A percentile compares a stretch with the other conserved stretches of the same genome.
Evolutionary conservation across 2,329 filamentous ascomycete species (phyloP).

Genomic region (Triangularia setosa): DNA sequence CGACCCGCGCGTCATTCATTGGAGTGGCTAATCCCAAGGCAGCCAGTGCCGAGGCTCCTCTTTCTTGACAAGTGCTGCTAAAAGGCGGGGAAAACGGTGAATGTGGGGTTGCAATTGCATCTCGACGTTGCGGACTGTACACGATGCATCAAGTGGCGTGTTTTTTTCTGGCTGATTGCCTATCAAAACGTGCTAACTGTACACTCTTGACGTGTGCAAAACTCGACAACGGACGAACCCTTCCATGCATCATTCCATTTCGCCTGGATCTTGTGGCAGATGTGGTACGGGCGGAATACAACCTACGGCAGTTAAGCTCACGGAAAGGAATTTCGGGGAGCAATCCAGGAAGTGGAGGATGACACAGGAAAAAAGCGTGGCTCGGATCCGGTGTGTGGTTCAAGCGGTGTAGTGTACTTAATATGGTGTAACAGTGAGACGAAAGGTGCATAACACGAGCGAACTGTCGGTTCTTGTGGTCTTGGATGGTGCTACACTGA

Average conservation of each 20-base stretch:
- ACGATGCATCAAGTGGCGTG: not conserved
- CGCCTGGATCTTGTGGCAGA: not conserved
- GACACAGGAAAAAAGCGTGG: not conserved
- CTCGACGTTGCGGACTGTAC: not conserved
- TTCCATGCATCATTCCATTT: too few relatives aligned
- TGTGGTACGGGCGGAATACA: not conserved
- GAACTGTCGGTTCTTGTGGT: not conserved
- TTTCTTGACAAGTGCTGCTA: not conserved
- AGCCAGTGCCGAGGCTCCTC: constrained; percentile 15
- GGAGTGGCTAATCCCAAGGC: not conserved
- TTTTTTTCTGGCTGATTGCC: not conserved
- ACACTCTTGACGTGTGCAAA: too few relatives aligned
- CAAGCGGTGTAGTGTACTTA: not conserved
- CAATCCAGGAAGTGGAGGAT: not conserved
- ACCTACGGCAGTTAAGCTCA: not conserved
- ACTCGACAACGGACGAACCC: too few relatives aligned
- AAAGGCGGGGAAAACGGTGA: constrained; percentile 14
- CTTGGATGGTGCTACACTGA: not conserved
- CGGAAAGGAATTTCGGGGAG: not conserved
- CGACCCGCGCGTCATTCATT: not conserved
- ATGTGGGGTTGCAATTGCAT: not conserved
- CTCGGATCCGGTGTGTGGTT: not conserved
- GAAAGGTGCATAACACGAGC: not conserved
- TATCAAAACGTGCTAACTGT: not conserved
- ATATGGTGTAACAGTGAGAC: not conserved